Evolutionary conservation across 2,329 filamentous ascomycete species (phyloP).

Genomic region (Aspergillus piperis): DNA sequence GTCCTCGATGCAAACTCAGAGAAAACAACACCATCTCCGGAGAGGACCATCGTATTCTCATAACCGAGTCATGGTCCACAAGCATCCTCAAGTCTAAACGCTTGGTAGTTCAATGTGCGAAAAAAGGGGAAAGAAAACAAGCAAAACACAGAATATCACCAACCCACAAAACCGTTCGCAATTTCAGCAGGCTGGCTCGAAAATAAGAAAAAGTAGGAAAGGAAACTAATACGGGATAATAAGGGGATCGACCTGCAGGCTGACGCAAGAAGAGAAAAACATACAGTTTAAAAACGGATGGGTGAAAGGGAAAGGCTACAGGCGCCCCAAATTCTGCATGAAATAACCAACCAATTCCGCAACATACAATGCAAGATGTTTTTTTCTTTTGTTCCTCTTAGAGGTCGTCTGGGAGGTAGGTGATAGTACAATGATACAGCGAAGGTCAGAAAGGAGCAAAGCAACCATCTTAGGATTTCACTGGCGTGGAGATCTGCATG

Average conservation of each 20-base stretch:
- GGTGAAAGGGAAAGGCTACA: conserved; percentile 24
- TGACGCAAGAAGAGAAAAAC: conserved; percentile 29
- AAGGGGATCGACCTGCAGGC: conserved; percentile 20
- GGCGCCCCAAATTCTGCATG: conserved; percentile 35
- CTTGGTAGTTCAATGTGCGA: conserved; percentile 27
- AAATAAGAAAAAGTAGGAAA: conserved; percentile 13
- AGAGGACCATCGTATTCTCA: conserved; percentile 9
- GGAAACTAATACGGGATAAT: conserved; percentile 22
- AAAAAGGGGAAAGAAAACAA: conserved; percentile 11
- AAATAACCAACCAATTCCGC: conserved; percentile 44
- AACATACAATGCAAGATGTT: conserved; percentile 39
- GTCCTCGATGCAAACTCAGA: conserved; percentile 32
- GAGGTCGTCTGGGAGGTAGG: conserved; percentile 23
- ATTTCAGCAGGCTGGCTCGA: conserved; percentile 32
- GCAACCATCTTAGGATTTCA: conserved; percentile 31
- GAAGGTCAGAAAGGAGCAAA: conserved; percentile 24
- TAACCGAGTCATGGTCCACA: conserved; percentile 10
- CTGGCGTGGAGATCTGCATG: conserved; percentile 44
- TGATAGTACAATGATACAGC: conserved; percentile 44
- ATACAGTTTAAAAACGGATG: conserved; percentile 34
- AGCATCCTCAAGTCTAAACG: conserved; percentile 24
- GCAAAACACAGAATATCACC: conserved; percentile 21
- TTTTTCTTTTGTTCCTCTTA: conserved; percentile 36
- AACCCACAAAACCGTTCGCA: conserved; percentile 33
- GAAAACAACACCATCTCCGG: conserved; percentile 12